phyloP scores from a whole-genome alignment of 2,329 filamentous ascomycete species.

The Lecanicillium sp. region DNA sequence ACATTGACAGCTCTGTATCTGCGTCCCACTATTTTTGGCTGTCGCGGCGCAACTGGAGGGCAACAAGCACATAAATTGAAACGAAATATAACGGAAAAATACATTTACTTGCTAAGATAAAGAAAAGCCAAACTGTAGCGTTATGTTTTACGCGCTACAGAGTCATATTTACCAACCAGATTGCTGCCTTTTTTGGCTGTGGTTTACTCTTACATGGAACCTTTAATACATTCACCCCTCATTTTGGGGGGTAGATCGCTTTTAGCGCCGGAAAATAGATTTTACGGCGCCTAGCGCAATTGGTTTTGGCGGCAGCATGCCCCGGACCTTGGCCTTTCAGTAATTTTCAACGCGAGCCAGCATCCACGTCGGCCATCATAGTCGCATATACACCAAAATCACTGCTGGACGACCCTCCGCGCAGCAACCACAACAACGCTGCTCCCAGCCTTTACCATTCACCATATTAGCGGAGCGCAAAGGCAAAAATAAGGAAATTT shows the following conservation, averaged over 20 bases:
- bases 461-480: not conserved
- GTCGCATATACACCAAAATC: constrained; percentile 10
- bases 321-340: constrained; percentile 28
- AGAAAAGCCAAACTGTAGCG: too few species aligned
- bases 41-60: too few species aligned
- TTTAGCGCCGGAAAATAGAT: constrained; percentile 24
- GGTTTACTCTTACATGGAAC: too few species aligned
- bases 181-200: too few species aligned
- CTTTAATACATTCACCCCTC: constrained; percentile 4
- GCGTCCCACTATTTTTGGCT: too few species aligned
- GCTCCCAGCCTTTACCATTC: not conserved
- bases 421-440: constrained; percentile 3
- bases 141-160: too few species aligned
- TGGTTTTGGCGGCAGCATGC: constrained; percentile 30
- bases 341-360: constrained; percentile 30
- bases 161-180: too few species aligned
- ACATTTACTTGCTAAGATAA: too few species aligned
- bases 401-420: constrained; percentile 2
- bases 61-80: too few species aligned
- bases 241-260: constrained; percentile 1
- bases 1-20: too few species aligned
- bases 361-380: constrained; percentile 4
- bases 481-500: too few species aligned
- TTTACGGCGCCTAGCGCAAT: constrained; percentile 28
- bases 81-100: too few species aligned